phyloP scores from a whole-genome alignment of 805 yeast species.

The Candida easanensis region DNA sequence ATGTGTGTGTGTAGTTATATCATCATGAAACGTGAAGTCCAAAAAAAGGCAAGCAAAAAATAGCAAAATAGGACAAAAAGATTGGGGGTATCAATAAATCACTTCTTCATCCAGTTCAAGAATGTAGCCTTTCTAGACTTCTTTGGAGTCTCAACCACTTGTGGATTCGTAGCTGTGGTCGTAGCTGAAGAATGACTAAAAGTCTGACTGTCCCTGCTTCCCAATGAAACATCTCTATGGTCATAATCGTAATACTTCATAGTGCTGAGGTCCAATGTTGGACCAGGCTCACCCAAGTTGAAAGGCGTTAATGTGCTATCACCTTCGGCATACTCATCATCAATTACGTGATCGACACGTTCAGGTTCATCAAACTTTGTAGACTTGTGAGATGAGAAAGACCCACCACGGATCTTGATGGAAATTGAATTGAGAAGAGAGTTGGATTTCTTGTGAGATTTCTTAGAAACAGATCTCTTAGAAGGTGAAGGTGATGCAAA shows the following conservation, averaged over 20 bases:
- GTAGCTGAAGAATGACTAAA: background rate
- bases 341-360: background rate
- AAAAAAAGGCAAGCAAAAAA: background rate
- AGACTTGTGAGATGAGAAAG: conserved; percentile 14
- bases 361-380: background rate
- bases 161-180: background rate
- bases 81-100: background rate
- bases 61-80: no score
- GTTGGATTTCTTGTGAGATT: conserved; percentile 24
- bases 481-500: conserved; percentile 6
- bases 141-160: conserved; percentile 4
- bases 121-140: conserved; percentile 10
- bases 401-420: conserved; percentile 19
- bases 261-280: conserved; percentile 25
- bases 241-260: conserved; percentile 54
- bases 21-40: background rate
- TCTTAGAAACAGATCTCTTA: conserved; percentile 9
- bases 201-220: background rate
- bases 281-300: conserved; percentile 30
- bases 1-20: background rate
- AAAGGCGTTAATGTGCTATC: conserved; percentile 25
- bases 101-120: conserved; percentile 16
- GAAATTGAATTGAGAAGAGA: conserved; percentile 21
- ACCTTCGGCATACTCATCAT: conserved; percentile 19
- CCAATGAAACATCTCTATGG: background rate